Evolutionary conservation across 2,329 filamentous ascomycete species (phyloP).

Genomic region (Pseudogymnoascus sp.): DNA sequence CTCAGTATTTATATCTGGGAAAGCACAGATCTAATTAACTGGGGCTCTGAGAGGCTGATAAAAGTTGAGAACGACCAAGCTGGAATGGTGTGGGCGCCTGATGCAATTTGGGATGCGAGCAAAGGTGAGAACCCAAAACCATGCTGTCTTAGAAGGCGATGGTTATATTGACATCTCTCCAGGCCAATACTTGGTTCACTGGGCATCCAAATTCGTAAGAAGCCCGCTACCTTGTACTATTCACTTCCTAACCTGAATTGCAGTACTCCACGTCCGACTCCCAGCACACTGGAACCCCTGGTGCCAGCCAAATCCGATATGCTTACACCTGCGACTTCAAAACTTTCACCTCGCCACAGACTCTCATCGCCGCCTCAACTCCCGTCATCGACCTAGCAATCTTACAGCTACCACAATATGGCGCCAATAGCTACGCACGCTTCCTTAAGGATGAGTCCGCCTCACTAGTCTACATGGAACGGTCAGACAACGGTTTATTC

Average conservation of each 20-base stretch:
- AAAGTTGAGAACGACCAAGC: conserved; percentile 46
- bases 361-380: conserved; percentile 43
- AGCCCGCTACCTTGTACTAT: background rate
- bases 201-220: conserved; percentile 42
- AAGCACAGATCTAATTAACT: conserved; percentile 44
- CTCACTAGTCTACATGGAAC: conserved; percentile 46
- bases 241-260: background rate
- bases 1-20: conserved; percentile 51
- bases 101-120: conserved; percentile 45
- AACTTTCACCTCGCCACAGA: conserved; percentile 44
- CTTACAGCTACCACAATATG: conserved; percentile 32
- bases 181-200: conserved; percentile 41
- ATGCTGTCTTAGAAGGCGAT: background rate
- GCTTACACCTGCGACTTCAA: conserved; percentile 50
- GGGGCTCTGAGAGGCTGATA: conserved; percentile 42
- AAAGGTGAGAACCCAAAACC: conserved; percentile 27
- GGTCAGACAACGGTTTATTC: conserved; percentile 42
- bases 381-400: conserved; percentile 53
- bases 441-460: conserved; percentile 51
- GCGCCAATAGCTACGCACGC: conserved; percentile 39
- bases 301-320: conserved; percentile 43
- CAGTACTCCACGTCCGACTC: conserved; percentile 43
- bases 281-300: conserved; percentile 41
- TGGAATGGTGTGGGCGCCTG: conserved; percentile 54
- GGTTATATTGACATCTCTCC: conserved; percentile 10